Evolutionary conservation across 495 filamentous ascomycete species (phyloP).

Genomic region (Aspergillus saccharolyticus): DNA sequence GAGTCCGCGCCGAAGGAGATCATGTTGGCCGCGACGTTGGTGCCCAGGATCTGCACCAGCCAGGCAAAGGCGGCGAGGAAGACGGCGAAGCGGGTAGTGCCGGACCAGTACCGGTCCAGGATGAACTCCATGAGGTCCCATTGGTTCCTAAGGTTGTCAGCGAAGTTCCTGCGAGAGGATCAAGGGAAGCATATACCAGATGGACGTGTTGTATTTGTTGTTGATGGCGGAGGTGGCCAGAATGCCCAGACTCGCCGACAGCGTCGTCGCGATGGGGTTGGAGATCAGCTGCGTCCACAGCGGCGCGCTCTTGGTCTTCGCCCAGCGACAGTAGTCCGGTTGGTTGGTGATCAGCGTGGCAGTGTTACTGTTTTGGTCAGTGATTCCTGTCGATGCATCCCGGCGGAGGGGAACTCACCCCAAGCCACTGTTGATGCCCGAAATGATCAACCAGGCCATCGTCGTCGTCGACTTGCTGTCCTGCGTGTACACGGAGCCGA

Average conservation of each 20-base stretch:
- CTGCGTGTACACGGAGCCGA: constrained; percentile 24
- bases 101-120: constrained; percentile 24
- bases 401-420: constrained; percentile 12
- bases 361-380: constrained; percentile 21
- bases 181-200: constrained; percentile 14
- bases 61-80: constrained; percentile 29
- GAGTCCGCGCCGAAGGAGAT: constrained; percentile 30
- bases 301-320: constrained; percentile 26
- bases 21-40: constrained; percentile 33
- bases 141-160: constrained; percentile 20
- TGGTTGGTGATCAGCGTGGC: constrained; percentile 41
- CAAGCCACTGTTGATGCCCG: constrained; percentile 37
- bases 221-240: constrained; percentile 38
- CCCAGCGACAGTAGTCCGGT: constrained; percentile 35
- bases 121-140: constrained; percentile 33
- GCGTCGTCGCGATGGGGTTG: constrained; percentile 35
- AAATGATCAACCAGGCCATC: constrained; percentile 34
- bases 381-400: too few relatives aligned
- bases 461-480: constrained; percentile 19
- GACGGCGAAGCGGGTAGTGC: constrained; percentile 31
- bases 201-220: constrained; percentile 29
- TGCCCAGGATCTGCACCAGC: constrained; percentile 27
- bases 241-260: constrained; percentile 40
- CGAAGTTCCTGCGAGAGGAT: neutral
- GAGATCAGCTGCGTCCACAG: constrained; percentile 36